Evolutionary conservation across 306 rosid species (phyloP), one percentile per base, ranked within the genome.

Genomic region (Alnus rubra): DNA sequence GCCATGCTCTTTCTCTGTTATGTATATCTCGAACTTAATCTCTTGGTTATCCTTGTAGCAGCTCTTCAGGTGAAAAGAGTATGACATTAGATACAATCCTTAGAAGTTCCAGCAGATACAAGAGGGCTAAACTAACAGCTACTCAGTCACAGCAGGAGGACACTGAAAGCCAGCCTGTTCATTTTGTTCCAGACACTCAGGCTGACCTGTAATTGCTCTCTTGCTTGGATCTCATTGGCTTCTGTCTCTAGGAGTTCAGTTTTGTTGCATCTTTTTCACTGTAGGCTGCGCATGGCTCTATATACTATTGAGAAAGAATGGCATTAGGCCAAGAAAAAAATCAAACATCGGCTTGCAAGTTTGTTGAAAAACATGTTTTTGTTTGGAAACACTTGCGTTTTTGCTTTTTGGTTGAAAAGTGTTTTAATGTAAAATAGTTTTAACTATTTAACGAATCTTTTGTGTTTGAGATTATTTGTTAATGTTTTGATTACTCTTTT

Each of bases 141-240:
- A 74, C 93, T 7, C 93, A 88, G 63, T 63, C 69, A 76, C 85
- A 76, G 33, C 77, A 68, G 69, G 95, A 89, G 71, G 92, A 86
- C 68, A 65, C 82, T 16, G 88, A 91, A 73, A 89, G 90, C 73
- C 89, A 86, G 71, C 87, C 76, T 0, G 78, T 64, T 48, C 93
- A 90, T 8, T 63, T 74, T 23, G 93, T 87, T 71, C 97, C 97
- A 31, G 97, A 94, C 73, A 92, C 94, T 73, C 87, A 78, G 80
- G 80, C 85, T 39, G 31, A 42, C 31, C 28, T n/a, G 6, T 67
- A 67, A n/a, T 67, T 55, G 13, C 4, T 2, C 49, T 15, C 23
- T 52, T 52, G 58, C 31, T 64, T 64, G 47, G 18, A 42, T 42
- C 30, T 15, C 1, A 1, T 64, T 64, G 62, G 37, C 7, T 18